phyloP scores from a whole-genome alignment of 2,329 filamentous ascomycete genomes.

The Madurella mycetomatis region DNA sequence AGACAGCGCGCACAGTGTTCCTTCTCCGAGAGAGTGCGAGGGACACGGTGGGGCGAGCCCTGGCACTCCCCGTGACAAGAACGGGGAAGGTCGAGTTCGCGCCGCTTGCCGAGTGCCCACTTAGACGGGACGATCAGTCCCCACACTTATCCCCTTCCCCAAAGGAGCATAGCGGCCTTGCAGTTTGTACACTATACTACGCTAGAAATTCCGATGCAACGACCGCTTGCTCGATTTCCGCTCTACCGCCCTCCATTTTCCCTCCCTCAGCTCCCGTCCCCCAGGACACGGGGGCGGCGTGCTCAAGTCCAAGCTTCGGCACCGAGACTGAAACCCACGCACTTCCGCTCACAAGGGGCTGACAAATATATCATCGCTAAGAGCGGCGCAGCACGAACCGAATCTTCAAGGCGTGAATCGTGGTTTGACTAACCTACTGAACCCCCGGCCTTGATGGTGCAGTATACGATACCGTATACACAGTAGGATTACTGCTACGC shows the following conservation, averaged over 20 bases:
- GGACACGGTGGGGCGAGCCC: neutral
- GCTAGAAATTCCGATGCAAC: too few relatives aligned
- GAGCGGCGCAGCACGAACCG: too few relatives aligned
- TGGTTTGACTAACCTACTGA: too few relatives aligned
- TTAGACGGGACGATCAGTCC: conserved; percentile 20
- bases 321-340: neutral
- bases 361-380: neutral
- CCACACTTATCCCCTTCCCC: conserved; percentile 4
- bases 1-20: neutral
- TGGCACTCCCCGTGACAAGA: neutral
- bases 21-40: neutral
- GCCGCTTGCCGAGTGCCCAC: conserved; percentile 11
- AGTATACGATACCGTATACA: too few relatives aligned
- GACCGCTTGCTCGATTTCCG: too few relatives aligned
- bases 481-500: too few relatives aligned
- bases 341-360: neutral
- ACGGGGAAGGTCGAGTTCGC: conserved; percentile 1
- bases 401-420: too few relatives aligned
- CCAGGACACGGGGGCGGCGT: too few relatives aligned
- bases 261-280: too few relatives aligned
- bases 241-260: too few relatives aligned
- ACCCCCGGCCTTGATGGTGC: too few relatives aligned
- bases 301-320: neutral
- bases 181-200: too few relatives aligned
- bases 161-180: neutral